Conservation (phyloP, 2,329 filamentous ascomycete genomes). For the Ceratocystis eucalypticola region DNA sequence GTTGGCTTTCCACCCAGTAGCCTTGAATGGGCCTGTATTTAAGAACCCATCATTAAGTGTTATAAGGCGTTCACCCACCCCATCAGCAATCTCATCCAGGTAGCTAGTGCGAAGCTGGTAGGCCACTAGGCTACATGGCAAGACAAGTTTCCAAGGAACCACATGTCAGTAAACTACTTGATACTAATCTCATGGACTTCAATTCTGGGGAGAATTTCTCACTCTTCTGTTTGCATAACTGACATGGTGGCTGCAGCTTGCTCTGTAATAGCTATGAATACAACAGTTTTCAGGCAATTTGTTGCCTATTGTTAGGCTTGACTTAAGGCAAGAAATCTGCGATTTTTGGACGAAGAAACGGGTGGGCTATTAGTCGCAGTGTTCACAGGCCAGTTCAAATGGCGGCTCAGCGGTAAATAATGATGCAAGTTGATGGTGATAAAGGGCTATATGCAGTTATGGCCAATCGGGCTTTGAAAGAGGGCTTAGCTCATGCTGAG, state of each 20-base stretch:
- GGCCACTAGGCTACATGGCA: constrained; percentile 51
- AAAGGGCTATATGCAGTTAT: too few relatives aligned
- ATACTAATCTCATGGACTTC: neutral
- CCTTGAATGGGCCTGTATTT: constrained; percentile 69
- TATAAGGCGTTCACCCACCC: constrained; percentile 71
- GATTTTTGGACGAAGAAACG: too few relatives aligned
- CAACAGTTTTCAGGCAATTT: neutral
- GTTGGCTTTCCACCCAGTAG: constrained; percentile 65
- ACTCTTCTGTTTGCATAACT: constrained; percentile 19
- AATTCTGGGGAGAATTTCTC: neutral
- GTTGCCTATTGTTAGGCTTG: too few relatives aligned
- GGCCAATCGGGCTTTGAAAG: too few relatives aligned
- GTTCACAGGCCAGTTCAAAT: too few relatives aligned
- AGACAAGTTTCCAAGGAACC: neutral
- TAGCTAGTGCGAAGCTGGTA: constrained; percentile 74
- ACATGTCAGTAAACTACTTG: neutral
- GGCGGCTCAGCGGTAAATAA: too few relatives aligned
- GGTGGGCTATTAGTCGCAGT: too few relatives aligned
- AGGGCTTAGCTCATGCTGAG: too few relatives aligned
- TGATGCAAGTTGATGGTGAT: too few relatives aligned
- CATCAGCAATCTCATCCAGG: constrained; percentile 66
- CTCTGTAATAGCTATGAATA: constrained; percentile 21
- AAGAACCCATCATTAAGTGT: constrained; percentile 67
- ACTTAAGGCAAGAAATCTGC: too few relatives aligned
- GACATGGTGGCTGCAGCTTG: constrained; percentile 10